Conservation (phyloP, 1,284 basidiomycete genomes). For the Veloporphyrellus conicus region DNA sequence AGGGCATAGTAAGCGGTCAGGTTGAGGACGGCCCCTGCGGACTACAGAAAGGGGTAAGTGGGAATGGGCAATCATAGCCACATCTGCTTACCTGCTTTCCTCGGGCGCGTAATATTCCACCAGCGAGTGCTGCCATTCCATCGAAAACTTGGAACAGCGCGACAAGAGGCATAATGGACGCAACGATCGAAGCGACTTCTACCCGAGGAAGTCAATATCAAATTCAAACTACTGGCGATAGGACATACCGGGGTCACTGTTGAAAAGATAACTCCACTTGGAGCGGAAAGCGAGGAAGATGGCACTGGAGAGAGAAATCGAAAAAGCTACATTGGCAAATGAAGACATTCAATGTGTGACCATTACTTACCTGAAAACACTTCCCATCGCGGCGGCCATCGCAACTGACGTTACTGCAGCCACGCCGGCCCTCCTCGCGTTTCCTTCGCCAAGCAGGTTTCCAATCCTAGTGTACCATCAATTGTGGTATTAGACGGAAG, state of each 20-base stretch:
- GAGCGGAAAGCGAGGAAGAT: slow-evolving; percentile 72
- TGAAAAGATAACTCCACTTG: slow-evolving; percentile 80
- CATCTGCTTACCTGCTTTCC: slow-evolving; percentile 60
- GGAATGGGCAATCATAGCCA: background rate
- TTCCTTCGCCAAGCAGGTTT: slow-evolving; percentile 74
- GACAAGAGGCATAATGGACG: slow-evolving; percentile 68
- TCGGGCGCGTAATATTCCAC: slow-evolving; percentile 75
- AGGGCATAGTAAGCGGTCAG: slow-evolving; percentile 63
- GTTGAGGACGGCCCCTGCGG: slow-evolving; percentile 61
- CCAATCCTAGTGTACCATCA: slow-evolving; percentile 53
- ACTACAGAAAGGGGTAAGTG: slow-evolving; percentile 20
- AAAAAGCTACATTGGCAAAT: background rate
- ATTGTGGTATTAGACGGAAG: background rate
- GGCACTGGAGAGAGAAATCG: slow-evolving; percentile 37
- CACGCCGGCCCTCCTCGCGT: slow-evolving; percentile 64
- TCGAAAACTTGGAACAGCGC: slow-evolving; percentile 85
- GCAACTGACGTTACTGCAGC: slow-evolving; percentile 60
- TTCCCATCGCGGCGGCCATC: slow-evolving; percentile 56
- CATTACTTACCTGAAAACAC: slow-evolving; percentile 54
- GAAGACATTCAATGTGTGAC: background rate
- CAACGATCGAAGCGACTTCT: slow-evolving; percentile 65
- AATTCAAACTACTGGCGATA: background rate
- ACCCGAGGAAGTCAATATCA: slow-evolving; percentile 5
- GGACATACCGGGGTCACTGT: slow-evolving; percentile 64
- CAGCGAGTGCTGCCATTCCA: slow-evolving; percentile 61